Evolutionary conservation across 2,329 filamentous ascomycete genomes (phyloP).

Genomic region (Pseudohalonectria lignicola): DNA sequence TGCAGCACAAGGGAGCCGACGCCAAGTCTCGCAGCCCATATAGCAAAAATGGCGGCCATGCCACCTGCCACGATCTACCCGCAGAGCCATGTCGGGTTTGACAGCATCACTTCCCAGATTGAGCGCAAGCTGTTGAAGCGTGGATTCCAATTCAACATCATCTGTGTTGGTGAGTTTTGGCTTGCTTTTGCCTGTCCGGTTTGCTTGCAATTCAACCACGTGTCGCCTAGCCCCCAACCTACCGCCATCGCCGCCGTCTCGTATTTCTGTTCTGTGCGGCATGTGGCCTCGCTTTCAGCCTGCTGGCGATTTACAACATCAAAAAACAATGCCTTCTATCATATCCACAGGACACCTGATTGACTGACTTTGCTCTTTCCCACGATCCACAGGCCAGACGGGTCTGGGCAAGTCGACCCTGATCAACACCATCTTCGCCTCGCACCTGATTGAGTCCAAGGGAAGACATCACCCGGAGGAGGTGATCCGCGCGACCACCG

Average conservation of each 20-base stretch:
- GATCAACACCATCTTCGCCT: slow-evolving; percentile 99
- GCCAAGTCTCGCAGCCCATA: slow-evolving; percentile 15
- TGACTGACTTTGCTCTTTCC: too few relatives aligned
- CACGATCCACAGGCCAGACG: slow-evolving; percentile 82
- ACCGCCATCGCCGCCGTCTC: too few relatives aligned
- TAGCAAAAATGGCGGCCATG: slow-evolving; percentile 45
- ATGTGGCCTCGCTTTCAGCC: neutral
- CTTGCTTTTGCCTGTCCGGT: too few relatives aligned
- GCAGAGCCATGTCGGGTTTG: slow-evolving; percentile 98
- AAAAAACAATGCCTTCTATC: neutral
- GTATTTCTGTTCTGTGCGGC: neutral
- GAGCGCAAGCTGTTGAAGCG: slow-evolving; percentile 99
- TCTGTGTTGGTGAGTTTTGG: slow-evolving; percentile 90
- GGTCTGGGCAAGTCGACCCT: slow-evolving; percentile 97
- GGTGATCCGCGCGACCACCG: slow-evolving; percentile 87
- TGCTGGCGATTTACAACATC: neutral
- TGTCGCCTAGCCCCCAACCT: too few relatives aligned
- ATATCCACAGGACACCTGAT: neutral
- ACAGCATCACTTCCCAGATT: slow-evolving; percentile 99
- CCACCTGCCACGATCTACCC: slow-evolving; percentile 68
- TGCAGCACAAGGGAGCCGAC: slow-evolving; percentile 9
- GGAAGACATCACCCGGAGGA: slow-evolving; percentile 88
- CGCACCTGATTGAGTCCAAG: slow-evolving; percentile 98
- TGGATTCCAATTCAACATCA: slow-evolving; percentile 96
- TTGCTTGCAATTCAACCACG: too few relatives aligned